Conservation (phyloP, 495 filamentous ascomycete species). For the Tetracladium setigerum region DNA sequence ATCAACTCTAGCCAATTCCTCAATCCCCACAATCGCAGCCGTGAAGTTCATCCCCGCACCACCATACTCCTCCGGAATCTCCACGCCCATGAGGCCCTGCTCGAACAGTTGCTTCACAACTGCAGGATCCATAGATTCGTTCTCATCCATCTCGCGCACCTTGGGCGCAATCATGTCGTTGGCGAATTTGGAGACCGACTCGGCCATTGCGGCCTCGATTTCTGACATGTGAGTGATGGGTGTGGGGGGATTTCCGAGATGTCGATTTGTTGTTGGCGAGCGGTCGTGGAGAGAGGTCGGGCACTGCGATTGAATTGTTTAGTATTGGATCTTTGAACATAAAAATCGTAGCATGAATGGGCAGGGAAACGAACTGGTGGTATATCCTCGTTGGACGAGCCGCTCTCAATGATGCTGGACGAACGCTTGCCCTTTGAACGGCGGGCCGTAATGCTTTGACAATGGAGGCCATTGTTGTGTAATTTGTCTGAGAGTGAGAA, state of each 20-base stretch:
- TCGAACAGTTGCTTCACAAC: conserved; percentile 93
- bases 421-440: conserved; percentile 38
- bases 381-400: conserved; percentile 29
- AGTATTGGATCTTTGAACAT: conserved; percentile 16
- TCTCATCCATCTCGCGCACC: conserved; percentile 96
- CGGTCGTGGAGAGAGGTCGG: conserved; percentile 66
- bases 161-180: conserved; percentile 82
- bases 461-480: conserved; percentile 59
- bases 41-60: conserved; percentile 99
- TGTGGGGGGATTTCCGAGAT: conserved; percentile 72
- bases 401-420: conserved; percentile 36
- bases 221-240: conserved; percentile 93
- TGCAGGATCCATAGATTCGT: conserved; percentile 82
- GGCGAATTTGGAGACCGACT: conserved; percentile 86
- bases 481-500: background rate
- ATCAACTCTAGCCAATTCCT: conserved; percentile 91
- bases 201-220: conserved; percentile 79
- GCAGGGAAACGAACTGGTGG: conserved; percentile 33
- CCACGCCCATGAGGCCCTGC: conserved; percentile 94
- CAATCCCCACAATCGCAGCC: conserved; percentile 88
- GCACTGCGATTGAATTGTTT: conserved; percentile 32
- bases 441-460: conserved; percentile 60
- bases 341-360: background rate
- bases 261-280: conserved; percentile 48
- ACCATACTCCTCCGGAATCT: conserved; percentile 95